Evolutionary conservation across 2,329 filamentous ascomycete genomes (phyloP).

Genomic region (Delphinella strobiligena): DNA sequence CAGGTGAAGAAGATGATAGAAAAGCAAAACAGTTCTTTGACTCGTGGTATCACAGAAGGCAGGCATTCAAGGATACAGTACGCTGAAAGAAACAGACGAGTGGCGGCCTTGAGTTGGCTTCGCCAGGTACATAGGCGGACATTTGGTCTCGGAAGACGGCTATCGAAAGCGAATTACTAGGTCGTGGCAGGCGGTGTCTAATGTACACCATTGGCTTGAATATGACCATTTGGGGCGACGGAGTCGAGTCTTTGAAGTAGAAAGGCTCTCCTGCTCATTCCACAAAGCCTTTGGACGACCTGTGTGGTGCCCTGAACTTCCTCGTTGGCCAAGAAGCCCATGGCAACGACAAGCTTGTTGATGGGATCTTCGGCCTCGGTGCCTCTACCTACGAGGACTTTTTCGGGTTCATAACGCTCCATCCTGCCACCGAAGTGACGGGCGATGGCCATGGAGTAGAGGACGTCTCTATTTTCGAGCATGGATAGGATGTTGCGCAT

Average conservation of each 20-base stretch:
- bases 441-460: slow-evolving; percentile 77
- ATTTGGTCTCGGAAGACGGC: too few relatives aligned
- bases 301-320: slow-evolving; percentile 33
- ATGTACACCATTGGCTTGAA: too few relatives aligned
- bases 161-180: too few relatives aligned
- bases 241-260: slow-evolving; percentile 12
- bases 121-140: too few relatives aligned
- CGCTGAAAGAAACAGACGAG: too few relatives aligned
- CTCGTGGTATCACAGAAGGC: too few relatives aligned
- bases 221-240: too few relatives aligned
- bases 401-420: slow-evolving; percentile 26
- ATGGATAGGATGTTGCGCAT: slow-evolving; percentile 64
- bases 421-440: slow-evolving; percentile 57
- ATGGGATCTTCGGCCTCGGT: slow-evolving; percentile 26
- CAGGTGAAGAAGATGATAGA: too few relatives aligned
- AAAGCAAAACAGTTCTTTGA: too few relatives aligned
- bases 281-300: slow-evolving; percentile 35
- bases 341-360: slow-evolving; percentile 36
- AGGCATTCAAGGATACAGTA: too few relatives aligned
- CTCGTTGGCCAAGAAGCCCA: slow-evolving; percentile 35
- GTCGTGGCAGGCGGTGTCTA: too few relatives aligned
- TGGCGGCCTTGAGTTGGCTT: too few relatives aligned
- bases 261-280: slow-evolving; percentile 37
- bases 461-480: slow-evolving; percentile 75
- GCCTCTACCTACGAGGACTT: slow-evolving; percentile 12